Percentiles rank a stretch among this genome's conserved stretches.
phyloP scores from a whole-genome alignment of 2,329 filamentous ascomycete genomes.

The Microdochium paspali region DNA sequence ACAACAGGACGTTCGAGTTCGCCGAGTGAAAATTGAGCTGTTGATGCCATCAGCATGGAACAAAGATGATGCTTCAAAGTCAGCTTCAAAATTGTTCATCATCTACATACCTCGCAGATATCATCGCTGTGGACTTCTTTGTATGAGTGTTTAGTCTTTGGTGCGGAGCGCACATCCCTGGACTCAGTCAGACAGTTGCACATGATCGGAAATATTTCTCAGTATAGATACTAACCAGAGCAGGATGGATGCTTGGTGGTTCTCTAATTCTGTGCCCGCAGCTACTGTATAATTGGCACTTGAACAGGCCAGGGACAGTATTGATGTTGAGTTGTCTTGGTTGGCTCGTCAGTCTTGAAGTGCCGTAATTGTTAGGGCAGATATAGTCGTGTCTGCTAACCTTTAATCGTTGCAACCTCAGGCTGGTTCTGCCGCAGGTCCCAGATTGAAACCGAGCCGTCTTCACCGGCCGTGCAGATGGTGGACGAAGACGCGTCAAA shows the following conservation, averaged over 20 bases:
- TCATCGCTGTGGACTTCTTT: slow-evolving; percentile 60
- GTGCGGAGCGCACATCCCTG: slow-evolving; percentile 48
- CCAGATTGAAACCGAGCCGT: slow-evolving; percentile 59
- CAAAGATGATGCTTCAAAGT: not conserved
- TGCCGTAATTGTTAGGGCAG: not conserved
- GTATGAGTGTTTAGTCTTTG: slow-evolving; percentile 41
- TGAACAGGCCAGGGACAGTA: slow-evolving; percentile 58
- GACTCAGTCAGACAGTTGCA: slow-evolving; percentile 6
- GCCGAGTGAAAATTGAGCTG: slow-evolving; percentile 53
- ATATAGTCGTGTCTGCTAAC: slow-evolving; percentile 26
- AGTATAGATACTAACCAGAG: slow-evolving; percentile 40
- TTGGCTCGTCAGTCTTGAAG: slow-evolving; percentile 8
- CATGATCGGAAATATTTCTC: not conserved
- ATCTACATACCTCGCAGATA: slow-evolving; percentile 42
- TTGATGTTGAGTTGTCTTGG: slow-evolving; percentile 34
- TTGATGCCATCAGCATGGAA: slow-evolving; percentile 14
- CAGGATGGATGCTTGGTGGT: slow-evolving; percentile 50
- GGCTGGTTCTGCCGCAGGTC: slow-evolving; percentile 45
- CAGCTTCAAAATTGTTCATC: not conserved
- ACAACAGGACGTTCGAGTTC: slow-evolving; percentile 54
- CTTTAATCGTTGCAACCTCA: slow-evolving; percentile 33
- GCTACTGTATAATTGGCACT: slow-evolving; percentile 49
- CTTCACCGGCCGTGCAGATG: slow-evolving; percentile 62
- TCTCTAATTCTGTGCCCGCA: slow-evolving; percentile 63
- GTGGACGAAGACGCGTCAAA: slow-evolving; percentile 41